phyloP scores from a whole-genome alignment of 306 rosid species.

The Ormosia semicastrata region DNA sequence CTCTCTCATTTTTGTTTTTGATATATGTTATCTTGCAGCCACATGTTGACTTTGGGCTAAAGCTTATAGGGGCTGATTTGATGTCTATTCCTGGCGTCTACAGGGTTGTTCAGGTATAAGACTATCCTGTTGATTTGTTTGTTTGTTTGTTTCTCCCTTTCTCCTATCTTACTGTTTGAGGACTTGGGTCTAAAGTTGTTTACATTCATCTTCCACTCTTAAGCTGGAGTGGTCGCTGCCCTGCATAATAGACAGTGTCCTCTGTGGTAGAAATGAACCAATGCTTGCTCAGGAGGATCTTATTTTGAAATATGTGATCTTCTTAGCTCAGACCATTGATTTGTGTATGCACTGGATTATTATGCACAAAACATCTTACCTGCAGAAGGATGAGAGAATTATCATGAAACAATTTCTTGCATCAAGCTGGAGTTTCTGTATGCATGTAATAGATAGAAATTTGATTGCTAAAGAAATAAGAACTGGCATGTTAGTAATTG shows the following conservation, averaged over 20 bases:
- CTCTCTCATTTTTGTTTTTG: background rate
- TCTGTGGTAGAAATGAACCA: conserved; percentile 5
- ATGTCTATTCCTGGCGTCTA: conserved; percentile 94
- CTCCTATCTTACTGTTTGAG: conserved; percentile 1
- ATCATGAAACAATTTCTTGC: conserved; percentile 8
- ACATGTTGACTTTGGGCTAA: conserved; percentile 90
- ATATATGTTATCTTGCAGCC: conserved; percentile 55
- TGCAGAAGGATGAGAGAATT: conserved; percentile 11
- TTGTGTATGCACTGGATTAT: conserved; percentile 8
- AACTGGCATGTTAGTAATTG: conserved; percentile 5
- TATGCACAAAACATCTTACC: background rate
- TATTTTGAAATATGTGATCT: conserved; percentile 14
- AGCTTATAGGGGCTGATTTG: conserved; percentile 80
- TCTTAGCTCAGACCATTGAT: background rate
- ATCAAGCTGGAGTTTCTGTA: background rate
- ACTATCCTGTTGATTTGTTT: background rate
- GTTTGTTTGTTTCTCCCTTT: background rate
- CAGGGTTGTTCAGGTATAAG: conserved; percentile 75
- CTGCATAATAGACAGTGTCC: background rate
- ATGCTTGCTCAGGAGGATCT: conserved; percentile 7
- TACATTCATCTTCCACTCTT: background rate
- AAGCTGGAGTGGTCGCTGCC: background rate
- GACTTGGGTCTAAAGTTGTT: conserved; percentile 20
- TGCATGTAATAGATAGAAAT: conserved; percentile 6
- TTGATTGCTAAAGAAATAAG: conserved; percentile 18